These are phyloP conservation scores for Tardiomyces digboiensis DNA, from an alignment of 1,139 yeast species.

Conservation along the genomic window DNA sequence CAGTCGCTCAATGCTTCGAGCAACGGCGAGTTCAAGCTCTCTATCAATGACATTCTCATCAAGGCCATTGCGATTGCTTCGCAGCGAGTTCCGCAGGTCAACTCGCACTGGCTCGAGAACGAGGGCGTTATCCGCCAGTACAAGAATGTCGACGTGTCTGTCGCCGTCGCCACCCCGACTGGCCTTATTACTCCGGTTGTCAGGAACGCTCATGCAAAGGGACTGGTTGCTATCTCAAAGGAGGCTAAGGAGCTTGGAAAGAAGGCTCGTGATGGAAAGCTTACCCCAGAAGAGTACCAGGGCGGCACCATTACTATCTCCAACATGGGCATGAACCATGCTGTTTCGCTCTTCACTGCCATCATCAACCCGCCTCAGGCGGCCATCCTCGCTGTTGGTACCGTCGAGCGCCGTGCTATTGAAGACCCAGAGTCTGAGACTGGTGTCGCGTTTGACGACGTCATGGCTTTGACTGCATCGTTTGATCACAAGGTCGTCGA, in stretches of 20 bases:
- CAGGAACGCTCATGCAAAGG: conserved; percentile 78
- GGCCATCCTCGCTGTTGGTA: conserved; percentile 89
- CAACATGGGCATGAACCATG: conserved; percentile 97
- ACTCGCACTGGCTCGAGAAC: conserved; percentile 86
- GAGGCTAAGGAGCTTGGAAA: conserved; percentile 90
- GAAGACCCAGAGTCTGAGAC: conserved; percentile 87
- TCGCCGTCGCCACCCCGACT: conserved; percentile 97
- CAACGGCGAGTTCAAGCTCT: conserved; percentile 81
- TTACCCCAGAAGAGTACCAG: conserved; percentile 93
- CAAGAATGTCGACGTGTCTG: conserved; percentile 89
- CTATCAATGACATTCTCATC: conserved; percentile 89
- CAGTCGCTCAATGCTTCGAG: conserved; percentile 79
- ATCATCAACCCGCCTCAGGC: conserved; percentile 98
- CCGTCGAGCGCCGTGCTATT: conserved; percentile 85
- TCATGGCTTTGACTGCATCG: conserved; percentile 88
- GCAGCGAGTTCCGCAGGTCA: conserved; percentile 85
- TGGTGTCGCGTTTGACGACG: conserved; percentile 89
- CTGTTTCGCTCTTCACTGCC: conserved; percentile 87
- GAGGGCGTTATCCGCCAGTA: conserved; percentile 91
- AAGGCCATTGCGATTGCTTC: conserved; percentile 93
- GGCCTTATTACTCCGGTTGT: conserved; percentile 97
- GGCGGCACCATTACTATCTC: conserved; percentile 99
- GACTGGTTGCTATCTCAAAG: conserved; percentile 68
- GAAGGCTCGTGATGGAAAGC: conserved; percentile 92
- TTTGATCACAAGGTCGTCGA: conserved; percentile 97